phyloP scores from a whole-genome alignment of 2,329 filamentous ascomycete genomes.

The Stachybotrys chlorohalonatus region DNA sequence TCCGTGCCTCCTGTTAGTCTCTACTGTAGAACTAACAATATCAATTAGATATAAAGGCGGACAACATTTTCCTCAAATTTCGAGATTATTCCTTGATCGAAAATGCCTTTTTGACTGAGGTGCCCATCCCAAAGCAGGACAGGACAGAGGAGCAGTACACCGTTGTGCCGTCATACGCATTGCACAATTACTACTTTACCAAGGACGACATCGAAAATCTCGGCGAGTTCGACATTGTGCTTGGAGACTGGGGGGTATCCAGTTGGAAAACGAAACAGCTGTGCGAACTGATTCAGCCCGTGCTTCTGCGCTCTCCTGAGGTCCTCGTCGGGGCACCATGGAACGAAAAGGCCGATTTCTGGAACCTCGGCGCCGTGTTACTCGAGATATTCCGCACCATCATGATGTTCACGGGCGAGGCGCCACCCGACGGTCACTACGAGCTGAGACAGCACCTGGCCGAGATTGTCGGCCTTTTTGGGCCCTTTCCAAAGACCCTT shows the following conservation, averaged over 20 bases:
- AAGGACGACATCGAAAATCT: neutral
- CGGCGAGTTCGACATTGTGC: constrained; percentile 5
- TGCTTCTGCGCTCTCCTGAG: constrained; percentile 12
- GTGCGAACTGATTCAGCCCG: constrained; percentile 10
- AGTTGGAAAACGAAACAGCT: constrained; percentile 11
- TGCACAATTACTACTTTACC: constrained; percentile 7
- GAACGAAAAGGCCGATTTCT: constrained; percentile 9
- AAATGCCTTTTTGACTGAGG: constrained; percentile 5
- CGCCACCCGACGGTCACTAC: constrained; percentile 3
- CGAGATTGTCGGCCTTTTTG: constrained; percentile 9
- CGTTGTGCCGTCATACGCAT: constrained; percentile 3
- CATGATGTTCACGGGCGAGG: constrained; percentile 5
- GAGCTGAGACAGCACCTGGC: constrained; percentile 5
- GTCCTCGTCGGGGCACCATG: constrained; percentile 12
- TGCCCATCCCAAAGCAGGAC: constrained; percentile 4
- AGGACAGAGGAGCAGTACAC: constrained; percentile 4
- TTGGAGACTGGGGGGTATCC: constrained; percentile 12
- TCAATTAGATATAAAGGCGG: constrained; percentile 10
- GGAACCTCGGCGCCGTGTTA: constrained; percentile 12
- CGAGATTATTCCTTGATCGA: constrained; percentile 6
- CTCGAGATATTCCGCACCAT: constrained; percentile 8
- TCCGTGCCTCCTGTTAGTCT: no score
- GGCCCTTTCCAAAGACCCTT: constrained; percentile 7
- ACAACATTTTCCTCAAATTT: constrained; percentile 13
- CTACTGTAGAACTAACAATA: no score